These are phyloP conservation scores for Endotrypanum monterogeii DNA, from an alignment of 208 protist genomes.

Conservation along the genomic window DNA sequence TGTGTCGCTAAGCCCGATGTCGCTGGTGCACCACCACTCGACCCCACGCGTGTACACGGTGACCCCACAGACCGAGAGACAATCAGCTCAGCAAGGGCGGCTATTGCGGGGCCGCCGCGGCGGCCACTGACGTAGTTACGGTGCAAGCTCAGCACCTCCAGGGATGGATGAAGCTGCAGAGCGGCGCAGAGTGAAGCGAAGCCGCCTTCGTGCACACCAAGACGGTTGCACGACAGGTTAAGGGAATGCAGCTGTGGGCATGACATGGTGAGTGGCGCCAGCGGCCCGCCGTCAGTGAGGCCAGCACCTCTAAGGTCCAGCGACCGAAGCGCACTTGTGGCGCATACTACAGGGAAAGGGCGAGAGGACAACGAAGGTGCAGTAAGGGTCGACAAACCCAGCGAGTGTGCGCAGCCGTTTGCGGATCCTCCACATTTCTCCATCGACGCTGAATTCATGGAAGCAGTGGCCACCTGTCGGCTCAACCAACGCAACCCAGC, in stretches of 20 bases:
- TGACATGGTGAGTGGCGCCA: slow-evolving; percentile 34
- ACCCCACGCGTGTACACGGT: slow-evolving; percentile 7
- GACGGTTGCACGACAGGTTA: slow-evolving; percentile 49
- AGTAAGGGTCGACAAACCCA: background rate
- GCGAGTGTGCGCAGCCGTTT: background rate
- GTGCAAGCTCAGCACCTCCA: slow-evolving; percentile 36
- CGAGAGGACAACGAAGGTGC: background rate
- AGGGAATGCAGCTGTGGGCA: slow-evolving; percentile 32
- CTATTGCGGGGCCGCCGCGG: slow-evolving; percentile 28
- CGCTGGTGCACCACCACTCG: background rate
- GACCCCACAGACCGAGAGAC: slow-evolving; percentile 13
- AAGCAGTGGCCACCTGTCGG: background rate
- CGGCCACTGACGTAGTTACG: slow-evolving; percentile 46
- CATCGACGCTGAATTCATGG: background rate
- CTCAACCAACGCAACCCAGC: slow-evolving; percentile 19
- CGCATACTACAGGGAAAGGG: background rate
- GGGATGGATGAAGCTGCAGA: slow-evolving; percentile 34
- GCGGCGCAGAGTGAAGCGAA: slow-evolving; percentile 38
- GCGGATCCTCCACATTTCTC: background rate
- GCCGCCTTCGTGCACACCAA: slow-evolving; percentile 33
- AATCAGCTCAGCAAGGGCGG: slow-evolving; percentile 52
- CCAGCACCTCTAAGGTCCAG: slow-evolving; percentile 33
- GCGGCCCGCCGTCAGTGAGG: slow-evolving; percentile 33
- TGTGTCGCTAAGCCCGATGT: background rate
- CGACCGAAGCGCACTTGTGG: slow-evolving; percentile 6